Evolutionary conservation across 2,329 filamentous ascomycete species (phyloP), one percentile per base, ranked within the genome.

Genomic region (Verticillium nonalfalfae): DNA sequence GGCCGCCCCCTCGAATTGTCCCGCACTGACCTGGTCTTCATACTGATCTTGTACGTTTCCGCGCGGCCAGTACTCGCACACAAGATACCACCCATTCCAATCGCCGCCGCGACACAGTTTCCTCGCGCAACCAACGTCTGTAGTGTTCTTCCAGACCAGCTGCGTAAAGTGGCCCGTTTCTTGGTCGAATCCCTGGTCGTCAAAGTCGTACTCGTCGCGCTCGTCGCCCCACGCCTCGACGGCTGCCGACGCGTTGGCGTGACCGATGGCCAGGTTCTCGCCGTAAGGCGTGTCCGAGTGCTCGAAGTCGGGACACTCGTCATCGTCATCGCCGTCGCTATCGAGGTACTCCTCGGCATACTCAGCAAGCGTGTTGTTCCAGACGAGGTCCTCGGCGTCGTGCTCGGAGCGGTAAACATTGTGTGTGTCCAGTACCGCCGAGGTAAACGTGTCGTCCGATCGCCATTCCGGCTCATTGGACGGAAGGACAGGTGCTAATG

Each of bases 191-290:
- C 80, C 81, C 0, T 81, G 81, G 1, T 80, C 70, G 2, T 69
- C 65, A 71, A 84, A 93, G 66, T 88, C 73, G 70, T 91, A 93
- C 6, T 76, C 62, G 0, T 71, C 68, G 11, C 83, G 72, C 73
- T 90, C 87, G 65, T 80, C 70, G 18, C 85, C 90, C 89, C 90
- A 93, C 1, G 81, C 83, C 55, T 84, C 81, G n/a, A 93, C 78
- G 58, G 83, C 80, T 3, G 79, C 76, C 0, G 81, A 81, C 1
- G 81, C 82, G 68, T 88, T 86, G 0, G 77, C 64, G 70, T 86
- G 91, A 4, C 89, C 89, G 4, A 85, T 78, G 7, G 89, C 89
- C 3, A 93, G 80, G 73, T 93, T 93, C 75, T 93, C 90, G 68
- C 90, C 90, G 64, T 86, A 87, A 0, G 87, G 84, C 0, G 87